Evolutionary conservation across 2,329 filamentous ascomycete species (phyloP), one percentile per base, ranked within the genome.

Genomic region (Leptosphaerulina australis): DNA sequence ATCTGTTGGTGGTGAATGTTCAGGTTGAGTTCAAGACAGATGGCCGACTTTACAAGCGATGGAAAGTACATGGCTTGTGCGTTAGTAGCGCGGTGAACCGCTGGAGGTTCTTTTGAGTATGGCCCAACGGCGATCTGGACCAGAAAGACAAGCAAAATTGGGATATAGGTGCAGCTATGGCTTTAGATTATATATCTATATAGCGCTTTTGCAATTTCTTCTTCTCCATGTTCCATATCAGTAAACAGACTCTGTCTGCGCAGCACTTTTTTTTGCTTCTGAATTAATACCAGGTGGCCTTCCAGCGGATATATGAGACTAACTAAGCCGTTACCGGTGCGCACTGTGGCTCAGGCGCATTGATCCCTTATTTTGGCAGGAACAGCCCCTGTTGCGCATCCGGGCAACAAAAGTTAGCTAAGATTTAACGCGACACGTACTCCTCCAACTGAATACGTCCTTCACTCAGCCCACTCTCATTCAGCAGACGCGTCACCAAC

Each of bases 1-100:
- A 62, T 76, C 85, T 49, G 61, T 37, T 41, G 41, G 29, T 46
- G 48, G 36, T 45, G 14, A 52, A 44, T 45, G 47, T 47, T 45
- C 39, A 44, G 40, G 50, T 53, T 44, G 40, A 52, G 51, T 50
- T 53, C 43, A 50, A 57, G 50, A 44, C 44, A 57, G 55, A 44
- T 59, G 39, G 53, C 51, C 50, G 56, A 51, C 51, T 58, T 54
- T 57, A 59, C 57, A 53, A 37, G 56, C 53, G 59, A 58, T 57
- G 51, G 60, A 59, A 66, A 51, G 30, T 31, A 41, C 67, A 69
- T 63, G 64, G 50, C 55, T 50, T 67, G 66, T 63, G 64, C 64
- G 60, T 58, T 41, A 45, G 50, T 56, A 40, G 59, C 60, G 59
- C 54, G 44, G 60, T 57, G 59, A 56, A 56, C 58, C 53, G 45